Conservation (phyloP, 805 yeast species). For the Nakazawaea holstii region DNA sequence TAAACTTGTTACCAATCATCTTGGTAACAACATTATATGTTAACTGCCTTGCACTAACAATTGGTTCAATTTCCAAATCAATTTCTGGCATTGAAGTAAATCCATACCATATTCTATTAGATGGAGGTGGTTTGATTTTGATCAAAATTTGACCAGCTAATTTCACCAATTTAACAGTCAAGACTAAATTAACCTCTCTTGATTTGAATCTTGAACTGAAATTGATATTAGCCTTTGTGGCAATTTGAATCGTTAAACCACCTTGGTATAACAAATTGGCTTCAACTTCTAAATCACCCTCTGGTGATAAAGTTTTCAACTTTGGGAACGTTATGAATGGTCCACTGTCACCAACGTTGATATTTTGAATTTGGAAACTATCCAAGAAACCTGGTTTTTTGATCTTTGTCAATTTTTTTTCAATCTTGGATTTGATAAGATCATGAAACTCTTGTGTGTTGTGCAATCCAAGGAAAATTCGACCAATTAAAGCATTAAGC, state of each 20-base stretch:
- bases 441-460: conserved; percentile 62
- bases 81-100: conserved; percentile 76
- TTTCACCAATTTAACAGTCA: conserved; percentile 62
- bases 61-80: conserved; percentile 78
- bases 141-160: conserved; percentile 71
- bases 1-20: conserved; percentile 69
- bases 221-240: conserved; percentile 74
- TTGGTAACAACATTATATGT: conserved; percentile 76
- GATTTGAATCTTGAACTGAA: conserved; percentile 72
- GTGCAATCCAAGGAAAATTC: conserved; percentile 74
- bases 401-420: conserved; percentile 69
- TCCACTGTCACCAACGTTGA: conserved; percentile 73
- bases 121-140: conserved; percentile 82
- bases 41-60: conserved; percentile 80
- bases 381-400: conserved; percentile 86
- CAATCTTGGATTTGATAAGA: conserved; percentile 52
- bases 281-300: conserved; percentile 65
- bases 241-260: conserved; percentile 64
- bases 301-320: conserved; percentile 66
- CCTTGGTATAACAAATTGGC: conserved; percentile 69
- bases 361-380: conserved; percentile 66
- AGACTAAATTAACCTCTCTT: conserved; percentile 65
- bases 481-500: conserved; percentile 84
- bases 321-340: conserved; percentile 76
- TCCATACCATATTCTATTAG: conserved; percentile 86